phyloP scores from a whole-genome alignment of 306 rosid species.

The Dalbergia cochinchinensis region DNA sequence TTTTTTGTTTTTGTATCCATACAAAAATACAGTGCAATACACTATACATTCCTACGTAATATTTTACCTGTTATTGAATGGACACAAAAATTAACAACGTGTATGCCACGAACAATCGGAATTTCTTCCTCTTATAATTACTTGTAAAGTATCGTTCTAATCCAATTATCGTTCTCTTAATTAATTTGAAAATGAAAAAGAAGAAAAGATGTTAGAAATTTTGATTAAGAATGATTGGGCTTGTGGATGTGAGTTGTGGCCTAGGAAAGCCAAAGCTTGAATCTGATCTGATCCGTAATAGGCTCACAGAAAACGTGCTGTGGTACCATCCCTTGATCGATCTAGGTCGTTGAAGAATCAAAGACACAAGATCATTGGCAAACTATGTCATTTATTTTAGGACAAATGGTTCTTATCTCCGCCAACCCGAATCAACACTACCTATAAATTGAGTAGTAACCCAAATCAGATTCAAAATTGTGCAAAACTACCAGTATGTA shows the following conservation, averaged over 20 bases:
- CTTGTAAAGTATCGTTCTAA: not conserved
- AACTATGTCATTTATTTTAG: not conserved
- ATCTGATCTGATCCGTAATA: slow-evolving; percentile 24
- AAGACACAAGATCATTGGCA: not conserved
- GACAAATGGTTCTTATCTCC: not conserved
- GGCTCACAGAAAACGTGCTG: not conserved
- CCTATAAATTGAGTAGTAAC: not conserved
- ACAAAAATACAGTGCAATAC: slow-evolving; percentile 37
- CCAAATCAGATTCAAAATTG: slow-evolving; percentile 1
- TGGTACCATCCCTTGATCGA: not conserved
- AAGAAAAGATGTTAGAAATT: not conserved
- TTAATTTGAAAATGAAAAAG: not conserved
- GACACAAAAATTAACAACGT: not conserved
- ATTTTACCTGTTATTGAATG: slow-evolving; percentile 31
- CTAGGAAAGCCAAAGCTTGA: slow-evolving; percentile 10
- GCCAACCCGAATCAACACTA: not conserved
- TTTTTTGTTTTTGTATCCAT: slow-evolving; percentile 31
- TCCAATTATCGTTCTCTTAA: not conserved
- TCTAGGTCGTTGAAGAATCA: too few relatives aligned
- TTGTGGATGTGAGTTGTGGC: not conserved
- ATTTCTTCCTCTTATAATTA: not conserved
- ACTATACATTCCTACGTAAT: slow-evolving; percentile 36
- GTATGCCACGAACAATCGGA: slow-evolving; percentile 1
- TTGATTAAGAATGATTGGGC: not conserved
- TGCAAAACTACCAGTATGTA: too few relatives aligned